These are phyloP conservation scores for Backusella australiensis DNA, from an alignment of 192 early-diverging fungal species.

Conservation along the genomic window DNA sequence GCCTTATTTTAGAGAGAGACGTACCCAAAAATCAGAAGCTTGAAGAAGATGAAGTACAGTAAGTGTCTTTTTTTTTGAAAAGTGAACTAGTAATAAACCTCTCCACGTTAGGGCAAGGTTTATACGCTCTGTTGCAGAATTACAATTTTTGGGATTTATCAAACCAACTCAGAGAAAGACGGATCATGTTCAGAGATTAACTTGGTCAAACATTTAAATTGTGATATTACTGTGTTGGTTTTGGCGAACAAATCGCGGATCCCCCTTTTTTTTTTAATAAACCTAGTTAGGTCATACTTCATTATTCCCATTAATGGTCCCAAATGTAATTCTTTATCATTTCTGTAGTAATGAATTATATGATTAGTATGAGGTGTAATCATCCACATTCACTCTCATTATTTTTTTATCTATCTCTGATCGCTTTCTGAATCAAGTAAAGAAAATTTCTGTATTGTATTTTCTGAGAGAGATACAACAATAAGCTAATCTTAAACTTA, in stretches of 20 bases:
- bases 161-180: slow-evolving; percentile 87
- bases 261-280: not conserved
- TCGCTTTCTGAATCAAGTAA: not conserved
- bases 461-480: not conserved
- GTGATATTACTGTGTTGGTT: not conserved
- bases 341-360: no score
- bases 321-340: not conserved
- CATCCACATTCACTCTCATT: no score
- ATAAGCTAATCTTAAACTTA: not conserved
- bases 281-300: not conserved
- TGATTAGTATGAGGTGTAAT: not conserved
- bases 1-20: slow-evolving; percentile 71
- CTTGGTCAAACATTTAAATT: slow-evolving; percentile 61
- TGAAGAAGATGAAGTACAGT: slow-evolving; percentile 61
- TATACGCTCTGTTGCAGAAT: slow-evolving; percentile 76
- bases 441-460: not conserved
- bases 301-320: not conserved
- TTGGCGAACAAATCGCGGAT: not conserved
- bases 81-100: not conserved
- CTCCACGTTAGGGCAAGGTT: slow-evolving; percentile 68
- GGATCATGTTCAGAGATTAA: slow-evolving; percentile 88
- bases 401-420: not conserved
- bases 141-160: slow-evolving; percentile 90
- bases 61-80: slow-evolving; percentile 14
- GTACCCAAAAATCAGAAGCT: slow-evolving; percentile 18